Percentiles rank a stretch among this genome's conserved stretches.
Conservation (phyloP, 2,329 filamentous ascomycete genomes). For the Aspergillus fijiensis region DNA sequence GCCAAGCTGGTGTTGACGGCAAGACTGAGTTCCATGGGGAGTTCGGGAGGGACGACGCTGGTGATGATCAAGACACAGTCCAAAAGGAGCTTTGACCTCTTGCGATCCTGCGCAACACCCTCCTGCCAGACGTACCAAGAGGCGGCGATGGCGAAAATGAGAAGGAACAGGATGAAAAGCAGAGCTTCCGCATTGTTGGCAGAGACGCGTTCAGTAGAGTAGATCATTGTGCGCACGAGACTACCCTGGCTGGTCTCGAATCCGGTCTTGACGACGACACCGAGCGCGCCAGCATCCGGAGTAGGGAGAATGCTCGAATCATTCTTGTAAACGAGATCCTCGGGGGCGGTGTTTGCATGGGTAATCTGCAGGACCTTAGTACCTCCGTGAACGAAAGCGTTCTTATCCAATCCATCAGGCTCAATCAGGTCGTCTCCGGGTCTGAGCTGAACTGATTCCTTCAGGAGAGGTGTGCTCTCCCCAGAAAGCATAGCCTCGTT, state of each 20-base stretch:
- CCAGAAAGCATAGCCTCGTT: constrained; percentile 99
- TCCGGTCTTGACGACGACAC: constrained; percentile 92
- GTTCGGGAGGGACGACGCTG: constrained; percentile 94
- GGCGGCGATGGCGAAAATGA: constrained; percentile 93
- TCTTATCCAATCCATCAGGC: constrained; percentile 90
- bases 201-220: constrained; percentile 97
- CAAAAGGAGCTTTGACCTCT: constrained; percentile 93
- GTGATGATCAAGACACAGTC: constrained; percentile 98
- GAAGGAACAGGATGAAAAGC: constrained; percentile 95
- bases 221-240: constrained; percentile 98
- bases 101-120: constrained; percentile 89
- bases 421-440: constrained; percentile 79
- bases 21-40: constrained; percentile 96
- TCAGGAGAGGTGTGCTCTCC: constrained; percentile 93
- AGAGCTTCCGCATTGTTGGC: constrained; percentile 95
- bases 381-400: constrained; percentile 91
- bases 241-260: constrained; percentile 99
- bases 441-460: constrained; percentile 90
- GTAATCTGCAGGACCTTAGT: constrained; percentile 97
- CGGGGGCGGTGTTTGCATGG: constrained; percentile 71
- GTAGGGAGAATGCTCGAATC: constrained; percentile 76
- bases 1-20: constrained; percentile 97
- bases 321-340: constrained; percentile 65
- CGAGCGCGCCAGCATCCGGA: constrained; percentile 90
- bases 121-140: constrained; percentile 99